Evolutionary conservation across 768 basidiomycete species (phyloP).

Genomic region (Russula virescens): DNA sequence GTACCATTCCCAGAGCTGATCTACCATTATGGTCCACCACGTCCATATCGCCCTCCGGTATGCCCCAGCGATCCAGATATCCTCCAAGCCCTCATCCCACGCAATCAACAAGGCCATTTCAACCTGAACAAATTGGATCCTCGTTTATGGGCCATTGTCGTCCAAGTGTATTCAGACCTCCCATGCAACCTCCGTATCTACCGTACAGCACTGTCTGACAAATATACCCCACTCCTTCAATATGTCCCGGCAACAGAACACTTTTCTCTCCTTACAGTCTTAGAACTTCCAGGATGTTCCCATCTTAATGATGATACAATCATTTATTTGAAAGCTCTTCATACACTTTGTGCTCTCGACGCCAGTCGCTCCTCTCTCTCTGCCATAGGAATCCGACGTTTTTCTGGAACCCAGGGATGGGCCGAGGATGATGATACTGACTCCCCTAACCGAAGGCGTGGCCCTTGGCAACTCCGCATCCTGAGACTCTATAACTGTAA

Average conservation of each 20-base stretch:
- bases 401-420: slow-evolving; percentile 45
- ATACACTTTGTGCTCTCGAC: slow-evolving; percentile 58
- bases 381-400: slow-evolving; percentile 44
- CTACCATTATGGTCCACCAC: slow-evolving; percentile 32
- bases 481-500: slow-evolving; percentile 21
- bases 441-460: slow-evolving; percentile 21
- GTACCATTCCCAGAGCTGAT: slow-evolving; percentile 42
- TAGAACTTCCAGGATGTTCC: slow-evolving; percentile 51
- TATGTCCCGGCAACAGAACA: slow-evolving; percentile 44
- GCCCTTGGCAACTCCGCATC: slow-evolving; percentile 26
- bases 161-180: slow-evolving; percentile 52
- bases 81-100: slow-evolving; percentile 40
- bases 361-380: slow-evolving; percentile 49
- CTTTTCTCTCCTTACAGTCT: slow-evolving; percentile 60
- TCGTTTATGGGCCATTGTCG: slow-evolving; percentile 54
- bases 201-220: slow-evolving; percentile 48
- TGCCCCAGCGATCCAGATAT: slow-evolving; percentile 30
- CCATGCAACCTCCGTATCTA: slow-evolving; percentile 40
- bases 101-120: slow-evolving; percentile 13
- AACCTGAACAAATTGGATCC: slow-evolving; percentile 40
- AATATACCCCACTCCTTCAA: slow-evolving; percentile 52
- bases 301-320: slow-evolving; percentile 58
- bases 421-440: slow-evolving; percentile 29
- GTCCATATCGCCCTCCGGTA: slow-evolving; percentile 33
- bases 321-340: slow-evolving; percentile 44